These are phyloP conservation scores for Sicyos baderoa DNA, from an alignment of 306 rosid genomes.

Conservation along the genomic window DNA sequence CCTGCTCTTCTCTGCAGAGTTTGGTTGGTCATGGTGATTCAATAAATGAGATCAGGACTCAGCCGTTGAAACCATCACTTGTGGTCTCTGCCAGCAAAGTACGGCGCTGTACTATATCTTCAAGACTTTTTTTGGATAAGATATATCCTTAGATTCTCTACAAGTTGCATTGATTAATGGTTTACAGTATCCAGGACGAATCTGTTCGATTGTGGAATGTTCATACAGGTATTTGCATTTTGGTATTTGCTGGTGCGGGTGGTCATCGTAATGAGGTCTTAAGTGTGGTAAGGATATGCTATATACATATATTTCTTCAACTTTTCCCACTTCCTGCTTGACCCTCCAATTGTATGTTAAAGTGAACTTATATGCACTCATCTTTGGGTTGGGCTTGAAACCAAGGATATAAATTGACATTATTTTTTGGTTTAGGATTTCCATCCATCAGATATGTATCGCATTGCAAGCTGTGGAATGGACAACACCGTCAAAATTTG, in stretches of 20 bases:
- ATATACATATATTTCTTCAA: background rate
- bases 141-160: background rate
- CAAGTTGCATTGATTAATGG: conserved; percentile 26
- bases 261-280: conserved; percentile 97
- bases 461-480: conserved; percentile 94
- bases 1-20: conserved; percentile 43
- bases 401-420: conserved; percentile 13
- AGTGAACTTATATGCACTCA: background rate
- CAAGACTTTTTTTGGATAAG: background rate
- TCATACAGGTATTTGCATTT: conserved; percentile 81
- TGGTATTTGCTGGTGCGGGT: conserved; percentile 92
- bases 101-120: conserved; percentile 15
- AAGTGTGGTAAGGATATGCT: conserved; percentile 63
- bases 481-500: conserved; percentile 94
- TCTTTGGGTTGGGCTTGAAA: background rate
- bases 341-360: conserved; percentile 1
- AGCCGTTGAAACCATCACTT: conserved; percentile 67
- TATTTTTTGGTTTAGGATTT: conserved; percentile 52
- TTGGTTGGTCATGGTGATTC: conserved; percentile 96
- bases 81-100: conserved; percentile 92
- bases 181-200: conserved; percentile 59
- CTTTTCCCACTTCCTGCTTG: background rate
- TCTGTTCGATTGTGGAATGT: conserved; percentile 95
- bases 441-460: conserved; percentile 77
- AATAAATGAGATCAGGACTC: conserved; percentile 90